Conservation (phyloP, 371 early-diverging fungal genomes). For the Mucor mucedo region DNA sequence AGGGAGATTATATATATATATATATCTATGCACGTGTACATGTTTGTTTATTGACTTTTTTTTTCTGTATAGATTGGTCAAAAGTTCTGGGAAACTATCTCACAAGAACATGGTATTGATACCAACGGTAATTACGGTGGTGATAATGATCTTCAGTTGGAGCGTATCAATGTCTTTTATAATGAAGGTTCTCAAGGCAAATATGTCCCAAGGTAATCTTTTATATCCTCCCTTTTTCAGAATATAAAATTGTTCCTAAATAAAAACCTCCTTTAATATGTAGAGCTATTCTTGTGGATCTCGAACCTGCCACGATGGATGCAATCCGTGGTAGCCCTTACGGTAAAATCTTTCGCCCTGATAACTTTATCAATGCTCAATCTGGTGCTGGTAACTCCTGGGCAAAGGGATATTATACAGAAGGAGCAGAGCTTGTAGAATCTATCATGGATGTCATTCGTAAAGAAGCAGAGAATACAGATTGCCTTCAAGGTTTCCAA, state of each 20-base stretch:
- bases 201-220: conserved; percentile 75
- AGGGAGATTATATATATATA: neutral
- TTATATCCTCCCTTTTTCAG: neutral
- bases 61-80: conserved; percentile 67
- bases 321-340: conserved; percentile 78
- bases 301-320: conserved; percentile 99
- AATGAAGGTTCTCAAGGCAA: conserved; percentile 89
- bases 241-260: conserved; percentile 3
- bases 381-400: conserved; percentile 93
- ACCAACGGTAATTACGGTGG: conserved; percentile 79
- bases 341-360: conserved; percentile 84
- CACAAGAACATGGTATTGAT: conserved; percentile 92
- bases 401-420: conserved; percentile 94
- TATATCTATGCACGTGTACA: conserved; percentile 11
- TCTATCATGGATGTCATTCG: conserved; percentile 82
- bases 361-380: conserved; percentile 86
- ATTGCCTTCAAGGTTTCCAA: conserved; percentile 92
- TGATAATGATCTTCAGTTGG: conserved; percentile 86
- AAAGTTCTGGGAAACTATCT: conserved; percentile 95
- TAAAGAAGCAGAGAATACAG: conserved; percentile 85
- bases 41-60: conserved; percentile 10
- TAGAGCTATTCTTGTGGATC: conserved; percentile 96
- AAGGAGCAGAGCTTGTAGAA: conserved; percentile 91
- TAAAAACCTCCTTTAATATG: conserved; percentile 31
- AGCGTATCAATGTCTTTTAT: conserved; percentile 97